Conservation (phyloP, 2,329 filamentous ascomycete species). For the Colletotrichum destructivum region DNA sequence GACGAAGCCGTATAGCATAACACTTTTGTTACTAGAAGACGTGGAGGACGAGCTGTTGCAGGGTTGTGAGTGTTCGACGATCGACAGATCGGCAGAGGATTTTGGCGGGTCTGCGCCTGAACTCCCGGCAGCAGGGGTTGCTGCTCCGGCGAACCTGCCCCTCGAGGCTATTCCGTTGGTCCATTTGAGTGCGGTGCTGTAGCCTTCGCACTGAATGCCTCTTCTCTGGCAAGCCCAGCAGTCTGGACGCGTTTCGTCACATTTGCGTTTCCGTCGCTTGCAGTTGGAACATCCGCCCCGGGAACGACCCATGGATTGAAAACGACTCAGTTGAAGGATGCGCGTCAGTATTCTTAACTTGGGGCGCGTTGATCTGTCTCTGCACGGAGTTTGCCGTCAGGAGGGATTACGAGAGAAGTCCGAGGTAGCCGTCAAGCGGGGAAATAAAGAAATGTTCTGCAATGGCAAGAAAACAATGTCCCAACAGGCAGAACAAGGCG, state of each 20-base stretch:
- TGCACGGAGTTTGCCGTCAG: neutral
- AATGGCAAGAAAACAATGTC: neutral
- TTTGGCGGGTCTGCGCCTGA: slow-evolving; percentile 6
- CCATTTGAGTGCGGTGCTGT: slow-evolving; percentile 41
- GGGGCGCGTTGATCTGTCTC: neutral
- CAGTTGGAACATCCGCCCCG: slow-evolving; percentile 42
- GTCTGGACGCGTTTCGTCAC: slow-evolving; percentile 42
- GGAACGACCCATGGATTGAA: slow-evolving; percentile 36
- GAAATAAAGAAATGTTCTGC: neutral
- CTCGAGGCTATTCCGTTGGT: slow-evolving; percentile 41
- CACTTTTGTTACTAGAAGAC: neutral
- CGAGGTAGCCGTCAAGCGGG: neutral
- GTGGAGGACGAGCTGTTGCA: neutral
- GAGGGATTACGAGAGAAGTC: neutral
- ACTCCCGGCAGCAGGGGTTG: slow-evolving; percentile 12
- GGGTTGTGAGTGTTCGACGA: slow-evolving; percentile 1
- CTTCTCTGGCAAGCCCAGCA: slow-evolving; percentile 37
- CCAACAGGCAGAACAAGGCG: slow-evolving; percentile 15
- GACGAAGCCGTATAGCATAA: neutral
- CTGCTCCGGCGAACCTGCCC: slow-evolving; percentile 35
- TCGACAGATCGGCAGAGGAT: neutral
- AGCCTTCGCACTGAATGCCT: slow-evolving; percentile 42
- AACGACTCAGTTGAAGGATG: neutral
- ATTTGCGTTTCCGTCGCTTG: slow-evolving; percentile 43
- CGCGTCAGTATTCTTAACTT: too few species aligned